Evolutionary conservation across 2,329 filamentous ascomycete genomes (phyloP).

Genomic region (Trichoderma sp.): DNA sequence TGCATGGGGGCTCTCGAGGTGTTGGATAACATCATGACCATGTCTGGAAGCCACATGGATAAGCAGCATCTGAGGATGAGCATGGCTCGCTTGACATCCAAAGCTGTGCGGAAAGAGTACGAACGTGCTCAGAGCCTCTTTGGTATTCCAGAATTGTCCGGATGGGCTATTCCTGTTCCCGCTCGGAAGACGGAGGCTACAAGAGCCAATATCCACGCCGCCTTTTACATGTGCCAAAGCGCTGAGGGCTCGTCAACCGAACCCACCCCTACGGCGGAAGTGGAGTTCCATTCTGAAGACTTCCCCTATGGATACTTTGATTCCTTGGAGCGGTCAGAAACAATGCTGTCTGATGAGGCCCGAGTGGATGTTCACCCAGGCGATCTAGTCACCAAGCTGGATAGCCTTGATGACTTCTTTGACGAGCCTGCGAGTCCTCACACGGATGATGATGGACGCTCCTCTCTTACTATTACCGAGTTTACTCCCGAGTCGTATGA

Average conservation of each 20-base stretch:
- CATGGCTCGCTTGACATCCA: constrained; percentile 86
- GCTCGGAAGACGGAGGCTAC: constrained; percentile 86
- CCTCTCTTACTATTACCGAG: constrained; percentile 62
- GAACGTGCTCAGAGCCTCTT: constrained; percentile 92
- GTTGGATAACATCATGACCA: constrained; percentile 90
- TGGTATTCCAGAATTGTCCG: constrained; percentile 91
- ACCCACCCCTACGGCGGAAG: constrained; percentile 71
- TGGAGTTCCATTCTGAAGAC: constrained; percentile 91
- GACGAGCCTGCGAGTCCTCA: constrained; percentile 65
- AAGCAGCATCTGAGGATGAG: constrained; percentile 96
- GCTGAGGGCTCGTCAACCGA: constrained; percentile 58
- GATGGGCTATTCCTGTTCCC: constrained; percentile 93
- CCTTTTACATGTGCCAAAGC: constrained; percentile 89
- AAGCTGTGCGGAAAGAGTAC: constrained; percentile 87
- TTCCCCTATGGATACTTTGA: constrained; percentile 80
- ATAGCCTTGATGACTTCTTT: constrained; percentile 80
- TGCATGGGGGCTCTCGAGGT: constrained; percentile 91
- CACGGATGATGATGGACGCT: constrained; percentile 56
- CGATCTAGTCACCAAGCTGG: constrained; percentile 77
- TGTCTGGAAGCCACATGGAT: constrained; percentile 89
- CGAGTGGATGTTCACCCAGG: constrained; percentile 66
- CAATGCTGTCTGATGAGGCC: constrained; percentile 86
- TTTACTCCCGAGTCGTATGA: constrained; percentile 66
- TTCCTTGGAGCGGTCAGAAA: constrained; percentile 71
- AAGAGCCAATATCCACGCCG: constrained; percentile 87